Percentiles rank a stretch among this genome's conserved stretches.
These are phyloP conservation scores for Cardamine occulta DNA, from an alignment of 345 rosid genomes.

Conservation along the genomic window DNA sequence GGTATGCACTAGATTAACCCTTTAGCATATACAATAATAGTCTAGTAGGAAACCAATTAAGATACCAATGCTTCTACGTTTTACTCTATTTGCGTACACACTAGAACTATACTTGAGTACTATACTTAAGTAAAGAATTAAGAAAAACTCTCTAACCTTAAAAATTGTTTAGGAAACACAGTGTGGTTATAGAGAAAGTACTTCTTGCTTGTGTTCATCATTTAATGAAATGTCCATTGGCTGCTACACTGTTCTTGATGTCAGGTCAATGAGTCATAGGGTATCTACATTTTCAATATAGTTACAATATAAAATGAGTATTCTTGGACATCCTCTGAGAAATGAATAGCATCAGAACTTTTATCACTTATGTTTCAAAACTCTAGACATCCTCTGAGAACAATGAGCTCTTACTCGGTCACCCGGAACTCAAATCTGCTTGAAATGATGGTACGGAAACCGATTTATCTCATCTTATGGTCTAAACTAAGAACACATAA, in stretches of 20 bases:
- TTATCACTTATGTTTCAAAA: slow-evolving; percentile 2
- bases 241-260: slow-evolving; percentile 25
- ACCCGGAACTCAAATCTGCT: neutral
- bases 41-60: neutral
- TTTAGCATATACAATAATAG: slow-evolving; percentile 7
- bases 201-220: slow-evolving; percentile 14
- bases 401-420: slow-evolving; percentile 7
- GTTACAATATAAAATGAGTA: neutral
- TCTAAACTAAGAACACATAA: slow-evolving; percentile 3
- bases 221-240: slow-evolving; percentile 29
- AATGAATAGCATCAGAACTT: neutral
- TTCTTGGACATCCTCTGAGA: slow-evolving; percentile 26
- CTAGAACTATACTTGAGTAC: neutral
- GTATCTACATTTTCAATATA: neutral
- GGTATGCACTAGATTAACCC: slow-evolving; percentile 4
- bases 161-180: neutral
- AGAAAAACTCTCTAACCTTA: slow-evolving; percentile 6
- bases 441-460: neutral
- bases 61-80: neutral
- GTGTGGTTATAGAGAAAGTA: slow-evolving; percentile 6
- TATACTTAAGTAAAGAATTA: neutral
- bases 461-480: slow-evolving; percentile 5
- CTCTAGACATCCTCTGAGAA: neutral
- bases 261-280: slow-evolving; percentile 18
- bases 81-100: neutral